Conservation (phyloP, 2,329 filamentous ascomycete genomes). For the Sordariomycetes sp. region DNA sequence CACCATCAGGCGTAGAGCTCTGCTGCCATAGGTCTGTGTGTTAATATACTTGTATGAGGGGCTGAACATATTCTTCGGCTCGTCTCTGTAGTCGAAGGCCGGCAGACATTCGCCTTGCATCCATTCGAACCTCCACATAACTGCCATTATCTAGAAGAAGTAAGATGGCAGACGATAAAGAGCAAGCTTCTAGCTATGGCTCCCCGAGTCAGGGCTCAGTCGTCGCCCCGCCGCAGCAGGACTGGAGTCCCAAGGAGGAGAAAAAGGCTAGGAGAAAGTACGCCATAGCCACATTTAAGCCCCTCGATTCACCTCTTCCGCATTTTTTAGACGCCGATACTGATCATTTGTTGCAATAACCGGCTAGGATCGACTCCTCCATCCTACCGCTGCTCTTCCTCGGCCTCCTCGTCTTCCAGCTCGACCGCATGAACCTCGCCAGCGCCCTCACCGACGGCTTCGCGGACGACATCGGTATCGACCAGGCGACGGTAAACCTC, state of each 20-base stretch:
- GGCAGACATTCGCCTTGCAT: not conserved
- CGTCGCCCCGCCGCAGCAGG: not conserved
- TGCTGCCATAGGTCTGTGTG: not conserved
- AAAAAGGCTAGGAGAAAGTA: not conserved
- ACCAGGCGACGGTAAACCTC: conserved; percentile 33
- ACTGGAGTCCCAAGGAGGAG: not conserved
- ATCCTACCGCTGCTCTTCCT: conserved; percentile 34
- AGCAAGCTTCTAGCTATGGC: not conserved
- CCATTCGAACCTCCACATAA: not conserved
- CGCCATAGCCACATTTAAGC: not conserved
- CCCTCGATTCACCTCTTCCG: too few relatives aligned
- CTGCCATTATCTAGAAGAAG: not conserved
- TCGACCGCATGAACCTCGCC: conserved; percentile 38
- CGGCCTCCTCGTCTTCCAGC: conserved; percentile 34
- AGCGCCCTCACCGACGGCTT: conserved; percentile 35
- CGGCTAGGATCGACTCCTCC: conserved; percentile 25
- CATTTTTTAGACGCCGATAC: not conserved
- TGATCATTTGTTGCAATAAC: not conserved
- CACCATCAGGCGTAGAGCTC: not conserved
- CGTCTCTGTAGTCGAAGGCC: too few relatives aligned
- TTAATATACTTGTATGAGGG: not conserved
- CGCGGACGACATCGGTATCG: conserved; percentile 24
- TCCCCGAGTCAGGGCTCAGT: not conserved
- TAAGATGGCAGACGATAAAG: not conserved
- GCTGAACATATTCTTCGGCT: too few relatives aligned